A percentile compares a stretch with the other conserved stretches of the same genome.
Conservation (phyloP, 352 stramenopile genomes). For the Pelagophyceae sp. region DNA sequence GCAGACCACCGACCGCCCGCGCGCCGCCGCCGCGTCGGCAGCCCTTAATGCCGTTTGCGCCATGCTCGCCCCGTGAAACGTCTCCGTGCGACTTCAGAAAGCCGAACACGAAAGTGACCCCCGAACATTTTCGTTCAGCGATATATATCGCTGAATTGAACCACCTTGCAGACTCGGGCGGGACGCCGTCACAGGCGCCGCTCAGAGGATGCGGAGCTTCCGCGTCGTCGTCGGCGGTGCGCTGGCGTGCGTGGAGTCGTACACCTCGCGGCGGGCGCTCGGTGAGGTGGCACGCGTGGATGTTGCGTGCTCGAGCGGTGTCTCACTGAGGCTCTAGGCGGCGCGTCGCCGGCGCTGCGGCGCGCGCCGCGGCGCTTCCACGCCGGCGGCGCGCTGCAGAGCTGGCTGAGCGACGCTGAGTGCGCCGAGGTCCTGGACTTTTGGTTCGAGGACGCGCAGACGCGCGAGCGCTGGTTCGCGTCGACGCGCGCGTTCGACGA, state of each 20-base stretch:
- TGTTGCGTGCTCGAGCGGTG: no score
- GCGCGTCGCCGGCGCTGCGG: not conserved
- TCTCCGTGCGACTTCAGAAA: no score
- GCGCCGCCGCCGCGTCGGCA: no score
- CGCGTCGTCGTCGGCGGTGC: not conserved
- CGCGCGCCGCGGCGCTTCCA: not conserved
- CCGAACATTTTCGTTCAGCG: no score
- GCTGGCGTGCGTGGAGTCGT: not conserved
- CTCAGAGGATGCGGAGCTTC: no score
- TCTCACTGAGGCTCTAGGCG: not conserved
- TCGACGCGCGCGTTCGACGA: not conserved
- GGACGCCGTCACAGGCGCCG: no score
- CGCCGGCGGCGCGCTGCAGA: not conserved
- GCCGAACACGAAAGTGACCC: no score
- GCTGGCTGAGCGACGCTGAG: not conserved
- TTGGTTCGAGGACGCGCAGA: conserved; percentile 7
- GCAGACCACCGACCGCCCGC: no score
- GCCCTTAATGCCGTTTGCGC: no score
- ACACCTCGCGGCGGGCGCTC: not conserved
- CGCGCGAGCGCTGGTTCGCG: conserved; percentile 3
- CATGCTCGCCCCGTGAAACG: no score
- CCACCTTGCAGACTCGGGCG: no score
- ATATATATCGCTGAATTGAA: no score
- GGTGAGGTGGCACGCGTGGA: not conserved
- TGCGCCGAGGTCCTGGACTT: conserved; percentile 1